Conservation (phyloP, 2,329 filamentous ascomycete genomes). For the Penicillium aurantiogriseum region DNA sequence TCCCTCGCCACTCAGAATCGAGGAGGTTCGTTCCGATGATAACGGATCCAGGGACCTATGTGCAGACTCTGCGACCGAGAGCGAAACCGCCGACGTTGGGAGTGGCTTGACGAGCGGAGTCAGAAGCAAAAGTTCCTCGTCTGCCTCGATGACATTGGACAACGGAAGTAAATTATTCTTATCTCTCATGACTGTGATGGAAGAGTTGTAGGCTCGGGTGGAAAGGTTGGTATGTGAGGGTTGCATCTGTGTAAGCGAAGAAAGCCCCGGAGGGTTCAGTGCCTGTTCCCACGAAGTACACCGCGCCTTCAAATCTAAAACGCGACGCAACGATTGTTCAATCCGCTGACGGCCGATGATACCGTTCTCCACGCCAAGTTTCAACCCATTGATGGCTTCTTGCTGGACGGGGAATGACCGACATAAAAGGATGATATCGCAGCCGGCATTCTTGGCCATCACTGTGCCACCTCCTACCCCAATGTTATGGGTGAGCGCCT, state of each 20-base stretch:
- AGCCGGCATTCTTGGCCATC: constrained; percentile 95
- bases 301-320: constrained; percentile 75
- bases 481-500: constrained; percentile 89
- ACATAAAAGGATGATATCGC: constrained; percentile 85
- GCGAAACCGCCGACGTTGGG: constrained; percentile 82
- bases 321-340: constrained; percentile 72
- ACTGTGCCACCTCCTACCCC: constrained; percentile 96
- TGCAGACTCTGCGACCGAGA: constrained; percentile 56
- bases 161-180: constrained; percentile 82
- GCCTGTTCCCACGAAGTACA: constrained; percentile 92
- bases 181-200: constrained; percentile 89
- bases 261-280: constrained; percentile 78
- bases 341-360: constrained; percentile 81
- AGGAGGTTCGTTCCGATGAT: constrained; percentile 57
- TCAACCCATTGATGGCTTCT: constrained; percentile 86
- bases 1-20: constrained; percentile 85
- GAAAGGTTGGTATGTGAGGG: constrained; percentile 79
- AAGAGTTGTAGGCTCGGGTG: constrained; percentile 82
- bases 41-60: constrained; percentile 54
- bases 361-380: constrained; percentile 83
- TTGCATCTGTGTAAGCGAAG: constrained; percentile 75
- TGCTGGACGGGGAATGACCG: constrained; percentile 84
- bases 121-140: constrained; percentile 84
- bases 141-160: constrained; percentile 73
- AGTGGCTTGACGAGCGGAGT: constrained; percentile 88